Conservation (phyloP, 805 yeast genomes). For the Limtongia smithiae region DNA sequence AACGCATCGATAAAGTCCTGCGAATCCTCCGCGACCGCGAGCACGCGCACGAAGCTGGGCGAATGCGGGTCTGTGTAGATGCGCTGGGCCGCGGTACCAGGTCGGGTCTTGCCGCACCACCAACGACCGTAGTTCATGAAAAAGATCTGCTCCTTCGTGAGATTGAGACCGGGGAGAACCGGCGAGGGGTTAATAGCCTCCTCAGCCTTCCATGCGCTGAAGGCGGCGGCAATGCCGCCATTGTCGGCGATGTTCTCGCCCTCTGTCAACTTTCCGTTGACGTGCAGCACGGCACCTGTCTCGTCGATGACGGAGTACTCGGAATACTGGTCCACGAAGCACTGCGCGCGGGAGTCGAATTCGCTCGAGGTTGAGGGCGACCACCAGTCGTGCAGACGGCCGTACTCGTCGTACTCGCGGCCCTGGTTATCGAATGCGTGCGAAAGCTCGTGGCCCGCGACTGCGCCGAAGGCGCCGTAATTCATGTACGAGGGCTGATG, state of each 20-base stretch:
- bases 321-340: slow-evolving; percentile 28
- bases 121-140: slow-evolving; percentile 26
- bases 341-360: slow-evolving; percentile 26
- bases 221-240: slow-evolving; percentile 28
- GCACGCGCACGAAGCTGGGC: slow-evolving; percentile 26
- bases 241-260: slow-evolving; percentile 30
- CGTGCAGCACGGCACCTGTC: slow-evolving; percentile 23
- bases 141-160: slow-evolving; percentile 27
- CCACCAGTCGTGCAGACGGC: slow-evolving; percentile 29
- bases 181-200: slow-evolving; percentile 15
- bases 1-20: slow-evolving; percentile 28
- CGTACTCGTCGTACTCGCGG: slow-evolving; percentile 26
- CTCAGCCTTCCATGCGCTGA: slow-evolving; percentile 24
- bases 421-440: slow-evolving; percentile 30
- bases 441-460: slow-evolving; percentile 29
- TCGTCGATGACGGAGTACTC: slow-evolving; percentile 26
- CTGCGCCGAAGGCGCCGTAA: slow-evolving; percentile 29
- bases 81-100: slow-evolving; percentile 27
- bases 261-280: slow-evolving; percentile 26
- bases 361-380: slow-evolving; percentile 20
- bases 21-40: slow-evolving; percentile 27
- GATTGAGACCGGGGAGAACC: slow-evolving; percentile 25
- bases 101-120: slow-evolving; percentile 29
- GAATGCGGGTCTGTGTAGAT: slow-evolving; percentile 29
- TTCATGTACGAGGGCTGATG: slow-evolving; percentile 27